Base-by-base conservation (phyloP, 108 stramenopile species). In the Conticribra weissflogii region DNA sequence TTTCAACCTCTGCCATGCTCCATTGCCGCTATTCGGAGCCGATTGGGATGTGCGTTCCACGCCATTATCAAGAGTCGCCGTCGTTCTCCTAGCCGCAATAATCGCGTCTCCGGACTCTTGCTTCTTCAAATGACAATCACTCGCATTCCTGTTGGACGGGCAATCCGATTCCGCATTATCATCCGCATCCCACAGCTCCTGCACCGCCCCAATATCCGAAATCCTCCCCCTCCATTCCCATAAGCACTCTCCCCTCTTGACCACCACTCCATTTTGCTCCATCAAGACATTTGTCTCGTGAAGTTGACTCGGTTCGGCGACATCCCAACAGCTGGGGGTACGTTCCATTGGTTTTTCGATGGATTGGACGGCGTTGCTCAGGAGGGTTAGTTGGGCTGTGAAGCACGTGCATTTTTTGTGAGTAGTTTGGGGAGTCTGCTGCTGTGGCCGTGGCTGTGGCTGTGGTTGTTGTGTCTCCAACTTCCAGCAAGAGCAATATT, bases 201-300 rank as follows among this genome's bases (percentile, higher is more conserved):
- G 67, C 59, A 7, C 44, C 33, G 25, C 32, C 36, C 34, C 65
- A 2, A 72, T 50, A 53, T 54, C 70, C 2, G 62, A 63, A 34
- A 87, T 81, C 23, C 85, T 70, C 62, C 74, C 68, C 19, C 92
- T 46, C 92, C 92, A 93, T 56, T 87, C 55, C 83, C 83, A 87
- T 27, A 93, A 66, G 62, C 61, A 69, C 2, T 85, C 87, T 3
- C 76, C 69, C 17, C 23, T 73, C 51, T 86, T 87, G 49, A 90
- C 28, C 22, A 71, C 50, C 8, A 87, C 61, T 1, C 80, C 58
- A 33, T 68, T 61, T 47, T 62, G 55, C 12, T 79, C 59, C 78
- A 89, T 61, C 23, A 71, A 24, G 14, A 85, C 18, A 50, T 78
- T 61, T 12, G 74, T 68, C 19, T 23, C 52, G 64, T 87, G 83